phyloP scores from a whole-genome alignment of 2,329 filamentous ascomycete genomes.

The Scytalidium sp. region DNA sequence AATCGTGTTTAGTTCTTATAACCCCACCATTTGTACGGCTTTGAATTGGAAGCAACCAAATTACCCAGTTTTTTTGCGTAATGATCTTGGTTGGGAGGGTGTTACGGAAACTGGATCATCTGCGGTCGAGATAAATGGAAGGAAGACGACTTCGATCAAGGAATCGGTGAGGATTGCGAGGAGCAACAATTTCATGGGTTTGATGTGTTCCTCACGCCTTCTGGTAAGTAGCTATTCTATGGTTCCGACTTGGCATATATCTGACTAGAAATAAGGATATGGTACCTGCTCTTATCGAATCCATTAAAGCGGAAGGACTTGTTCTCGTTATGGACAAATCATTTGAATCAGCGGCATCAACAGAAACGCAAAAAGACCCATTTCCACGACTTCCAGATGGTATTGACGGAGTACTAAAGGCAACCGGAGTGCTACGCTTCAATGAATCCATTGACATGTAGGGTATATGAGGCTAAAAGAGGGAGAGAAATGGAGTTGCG shows the following conservation, averaged over 20 bases:
- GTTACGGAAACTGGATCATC: conserved; percentile 20
- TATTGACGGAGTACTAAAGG: conserved; percentile 82
- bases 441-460: conserved; percentile 84
- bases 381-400: conserved; percentile 69
- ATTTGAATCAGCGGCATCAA: conserved; percentile 35
- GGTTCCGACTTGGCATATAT: not conserved
- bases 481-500: not conserved
- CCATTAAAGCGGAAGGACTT: conserved; percentile 90
- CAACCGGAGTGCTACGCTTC: conserved; percentile 85
- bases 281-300: conserved; percentile 86
- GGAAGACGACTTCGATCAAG: conserved; percentile 82
- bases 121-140: conserved; percentile 50
- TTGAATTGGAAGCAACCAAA: conserved; percentile 99
- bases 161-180: conserved; percentile 91
- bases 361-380: conserved; percentile 40
- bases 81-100: conserved; percentile 73
- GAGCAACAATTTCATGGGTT: conserved; percentile 96
- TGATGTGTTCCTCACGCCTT: conserved; percentile 85
- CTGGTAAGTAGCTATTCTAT: conserved; percentile 59
- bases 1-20: conserved; percentile 93
- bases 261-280: conserved; percentile 63
- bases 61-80: conserved; percentile 93
- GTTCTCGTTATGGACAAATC: conserved; percentile 89
- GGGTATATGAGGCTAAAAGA: not conserved
- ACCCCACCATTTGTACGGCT: conserved; percentile 83